These are phyloP conservation scores for Boletus sp. DNA, from an alignment of 1,284 basidiomycete species.

Conservation along the genomic window DNA sequence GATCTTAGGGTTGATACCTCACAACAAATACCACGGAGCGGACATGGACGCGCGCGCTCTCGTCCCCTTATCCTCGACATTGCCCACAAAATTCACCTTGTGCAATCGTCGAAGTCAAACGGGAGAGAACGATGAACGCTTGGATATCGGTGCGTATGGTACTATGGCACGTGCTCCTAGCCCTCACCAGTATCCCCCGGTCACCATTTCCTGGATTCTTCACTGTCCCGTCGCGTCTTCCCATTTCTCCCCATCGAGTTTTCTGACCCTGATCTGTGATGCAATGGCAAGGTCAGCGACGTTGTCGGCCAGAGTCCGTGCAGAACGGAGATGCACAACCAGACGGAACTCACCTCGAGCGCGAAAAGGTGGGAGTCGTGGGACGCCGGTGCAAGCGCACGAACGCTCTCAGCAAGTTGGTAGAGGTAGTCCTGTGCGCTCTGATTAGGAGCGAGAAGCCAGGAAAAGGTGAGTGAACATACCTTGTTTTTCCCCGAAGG, in stretches of 20 bases:
- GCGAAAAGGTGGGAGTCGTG: constrained; percentile 74
- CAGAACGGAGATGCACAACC: background rate
- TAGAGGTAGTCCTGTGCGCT: constrained; percentile 70
- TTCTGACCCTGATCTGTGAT: constrained; percentile 14
- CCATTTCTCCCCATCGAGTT: constrained; percentile 12
- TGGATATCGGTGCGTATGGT: no score
- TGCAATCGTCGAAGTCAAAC: no score
- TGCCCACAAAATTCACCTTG: no score
- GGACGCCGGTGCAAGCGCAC: constrained; percentile 67
- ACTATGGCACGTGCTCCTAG: no score
- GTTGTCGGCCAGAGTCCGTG: background rate
- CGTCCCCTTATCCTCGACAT: no score
- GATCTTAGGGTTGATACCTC: no score
- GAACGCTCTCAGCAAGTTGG: constrained; percentile 63
- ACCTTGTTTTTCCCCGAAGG: constrained; percentile 85
- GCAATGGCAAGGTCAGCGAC: background rate
- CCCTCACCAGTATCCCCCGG: no score
- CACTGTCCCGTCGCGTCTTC: background rate
- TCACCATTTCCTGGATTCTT: background rate
- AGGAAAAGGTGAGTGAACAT: background rate
- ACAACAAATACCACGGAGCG: no score
- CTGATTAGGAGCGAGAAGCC: background rate
- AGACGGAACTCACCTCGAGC: constrained; percentile 51
- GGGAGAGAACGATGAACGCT: no score
- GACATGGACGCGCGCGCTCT: no score